Conservation (phyloP, 305 asterid species). For the Stenogyne calaminthoides region DNA sequence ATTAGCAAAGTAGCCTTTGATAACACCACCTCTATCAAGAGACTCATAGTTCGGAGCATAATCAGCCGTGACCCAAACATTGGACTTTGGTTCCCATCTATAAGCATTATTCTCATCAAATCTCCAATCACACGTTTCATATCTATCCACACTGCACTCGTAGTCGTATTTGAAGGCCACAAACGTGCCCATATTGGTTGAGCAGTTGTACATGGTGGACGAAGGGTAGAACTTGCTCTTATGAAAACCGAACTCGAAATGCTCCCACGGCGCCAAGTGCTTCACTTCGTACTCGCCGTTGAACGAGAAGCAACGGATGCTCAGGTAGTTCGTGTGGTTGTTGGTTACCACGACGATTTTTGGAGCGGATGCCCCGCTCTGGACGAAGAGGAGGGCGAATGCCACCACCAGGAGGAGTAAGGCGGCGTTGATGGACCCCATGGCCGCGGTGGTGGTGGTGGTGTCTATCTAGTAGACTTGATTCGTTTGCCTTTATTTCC, state of each 20-base stretch:
- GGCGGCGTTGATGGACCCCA: slow-evolving; percentile 3
- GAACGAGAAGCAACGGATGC: slow-evolving; percentile 72
- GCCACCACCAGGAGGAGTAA: slow-evolving; percentile 19
- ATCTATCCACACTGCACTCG: slow-evolving; percentile 31
- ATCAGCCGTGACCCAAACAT: slow-evolving; percentile 28
- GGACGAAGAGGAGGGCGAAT: slow-evolving; percentile 18
- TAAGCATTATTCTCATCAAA: slow-evolving; percentile 54
- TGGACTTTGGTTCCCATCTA: slow-evolving; percentile 32
- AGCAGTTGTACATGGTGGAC: slow-evolving; percentile 74
- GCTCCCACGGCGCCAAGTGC: slow-evolving; percentile 48
- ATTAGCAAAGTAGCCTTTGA: slow-evolving; percentile 52
- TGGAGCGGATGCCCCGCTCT: slow-evolving; percentile 3
- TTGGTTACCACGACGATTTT: slow-evolving; percentile 46
- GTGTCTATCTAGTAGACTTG: background rate
- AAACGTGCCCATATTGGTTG: slow-evolving; percentile 80
- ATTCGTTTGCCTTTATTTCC: background rate
- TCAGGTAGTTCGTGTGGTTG: slow-evolving; percentile 63
- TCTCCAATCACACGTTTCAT: slow-evolving; percentile 51
- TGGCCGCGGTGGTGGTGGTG: too few relatives aligned
- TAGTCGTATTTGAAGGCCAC: slow-evolving; percentile 52
- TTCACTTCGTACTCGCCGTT: slow-evolving; percentile 26
- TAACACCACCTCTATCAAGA: slow-evolving; percentile 65
- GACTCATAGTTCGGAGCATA: slow-evolving; percentile 79
- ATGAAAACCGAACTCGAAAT: slow-evolving; percentile 39
- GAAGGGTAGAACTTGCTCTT: slow-evolving; percentile 42